Evolutionary conservation across 2,329 filamentous ascomycete species (phyloP).

Genomic region (Xylaria sp.): DNA sequence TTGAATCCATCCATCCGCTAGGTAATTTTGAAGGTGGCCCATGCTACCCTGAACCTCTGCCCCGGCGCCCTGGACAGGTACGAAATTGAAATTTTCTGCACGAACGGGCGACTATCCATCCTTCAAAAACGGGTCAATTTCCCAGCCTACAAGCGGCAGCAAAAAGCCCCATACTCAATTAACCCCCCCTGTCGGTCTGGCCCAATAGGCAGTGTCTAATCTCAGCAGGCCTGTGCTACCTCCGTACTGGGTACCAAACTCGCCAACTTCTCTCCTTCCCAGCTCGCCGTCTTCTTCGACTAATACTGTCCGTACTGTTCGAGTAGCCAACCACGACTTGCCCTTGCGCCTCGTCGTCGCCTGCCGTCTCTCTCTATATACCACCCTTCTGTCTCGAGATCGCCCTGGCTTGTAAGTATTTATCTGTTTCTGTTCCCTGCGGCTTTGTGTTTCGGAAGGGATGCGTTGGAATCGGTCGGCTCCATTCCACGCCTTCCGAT

Average conservation of each 20-base stretch:
- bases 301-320: conserved; percentile 8
- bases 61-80: no score
- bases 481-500: conserved; percentile 25
- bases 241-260: conserved; percentile 21
- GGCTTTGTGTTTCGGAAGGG: conserved; percentile 10
- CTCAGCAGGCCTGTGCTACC: conserved; percentile 23
- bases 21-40: neutral
- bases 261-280: conserved; percentile 25
- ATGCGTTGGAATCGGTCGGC: conserved; percentile 22
- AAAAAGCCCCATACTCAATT: conserved; percentile 27
- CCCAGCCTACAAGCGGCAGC: conserved; percentile 30
- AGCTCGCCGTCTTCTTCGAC: conserved; percentile 9
- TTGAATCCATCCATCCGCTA: no score
- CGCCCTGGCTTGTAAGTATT: conserved; percentile 30
- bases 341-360: conserved; percentile 27
- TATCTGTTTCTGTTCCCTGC: conserved; percentile 5
- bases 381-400: conserved; percentile 18
- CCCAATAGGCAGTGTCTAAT: conserved; percentile 20
- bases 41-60: conserved; percentile 10
- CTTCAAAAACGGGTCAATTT: conserved; percentile 32
- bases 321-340: conserved; percentile 22
- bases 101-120: conserved; percentile 13
- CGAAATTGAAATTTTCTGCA: neutral
- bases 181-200: conserved; percentile 21
- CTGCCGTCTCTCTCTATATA: conserved; percentile 17